phyloP scores from a whole-genome alignment of 106 monocot genomes.

The Vanilla planifolia region DNA sequence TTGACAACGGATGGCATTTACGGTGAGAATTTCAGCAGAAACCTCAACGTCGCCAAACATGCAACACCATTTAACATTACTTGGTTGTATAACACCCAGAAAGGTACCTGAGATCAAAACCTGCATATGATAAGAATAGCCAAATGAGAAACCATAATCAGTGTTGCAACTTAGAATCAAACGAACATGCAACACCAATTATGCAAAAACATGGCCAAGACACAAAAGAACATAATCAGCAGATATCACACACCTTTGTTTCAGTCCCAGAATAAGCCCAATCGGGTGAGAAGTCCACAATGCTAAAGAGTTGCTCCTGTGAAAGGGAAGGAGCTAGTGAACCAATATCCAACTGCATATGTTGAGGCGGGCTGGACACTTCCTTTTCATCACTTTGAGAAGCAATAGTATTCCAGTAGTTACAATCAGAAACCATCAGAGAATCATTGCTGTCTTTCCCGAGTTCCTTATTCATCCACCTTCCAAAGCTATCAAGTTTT shows the following conservation, averaged over 20 bases:
- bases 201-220: background rate
- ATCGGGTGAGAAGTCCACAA: constrained; percentile 66
- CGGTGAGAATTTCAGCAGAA: constrained; percentile 29
- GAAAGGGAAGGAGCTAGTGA: constrained; percentile 44
- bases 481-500: constrained; percentile 7
- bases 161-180: too few species aligned
- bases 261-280: constrained; percentile 53
- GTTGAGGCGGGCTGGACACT: constrained; percentile 27
- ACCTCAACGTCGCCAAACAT: constrained; percentile 54
- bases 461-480: constrained; percentile 10
- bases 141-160: background rate
- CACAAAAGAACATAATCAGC: background rate
- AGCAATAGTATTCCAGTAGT: constrained; percentile 40
- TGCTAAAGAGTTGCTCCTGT: constrained; percentile 53
- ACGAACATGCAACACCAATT: background rate
- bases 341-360: constrained; percentile 46
- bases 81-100: constrained; percentile 18
- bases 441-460: constrained; percentile 1
- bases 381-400: constrained; percentile 32
- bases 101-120: constrained; percentile 39
- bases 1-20: constrained; percentile 33
- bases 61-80: constrained; percentile 30
- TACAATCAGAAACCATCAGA: constrained; percentile 29
- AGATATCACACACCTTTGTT: constrained; percentile 35
- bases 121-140: constrained; percentile 13